phyloP scores from a whole-genome alignment of 768 basidiomycete species.

The Hypsizygus marmoreus region DNA sequence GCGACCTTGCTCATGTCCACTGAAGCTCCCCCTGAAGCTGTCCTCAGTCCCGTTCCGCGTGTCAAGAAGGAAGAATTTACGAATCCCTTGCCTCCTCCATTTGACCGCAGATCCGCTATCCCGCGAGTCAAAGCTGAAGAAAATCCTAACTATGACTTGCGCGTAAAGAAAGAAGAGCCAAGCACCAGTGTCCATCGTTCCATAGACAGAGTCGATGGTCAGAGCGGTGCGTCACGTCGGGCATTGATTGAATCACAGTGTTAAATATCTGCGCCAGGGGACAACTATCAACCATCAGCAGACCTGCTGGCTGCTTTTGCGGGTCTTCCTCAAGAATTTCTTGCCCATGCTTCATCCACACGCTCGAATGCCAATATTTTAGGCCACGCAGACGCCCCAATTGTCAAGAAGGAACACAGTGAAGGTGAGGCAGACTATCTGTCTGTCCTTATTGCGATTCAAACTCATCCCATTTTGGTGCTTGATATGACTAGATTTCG shows the following conservation, averaged over 20 bases:
- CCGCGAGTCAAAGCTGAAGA: background rate
- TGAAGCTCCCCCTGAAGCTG: background rate
- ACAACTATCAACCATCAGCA: constrained; percentile 12
- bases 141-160: background rate
- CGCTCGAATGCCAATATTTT: background rate
- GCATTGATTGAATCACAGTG: background rate
- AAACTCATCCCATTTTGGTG: background rate
- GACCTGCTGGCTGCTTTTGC: constrained; percentile 15
- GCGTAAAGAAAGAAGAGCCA: background rate
- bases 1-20: background rate
- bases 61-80: background rate
- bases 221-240: no score
- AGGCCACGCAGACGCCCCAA: background rate
- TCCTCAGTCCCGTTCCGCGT: background rate
- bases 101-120: background rate
- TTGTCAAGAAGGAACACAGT: background rate
- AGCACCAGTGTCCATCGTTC: no score
- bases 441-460: background rate
- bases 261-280: background rate
- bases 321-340: constrained; percentile 1
- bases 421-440: background rate
- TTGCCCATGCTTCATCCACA: background rate
- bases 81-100: background rate
- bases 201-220: no score
- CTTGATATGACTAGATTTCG: no score